A percentile compares a stretch with the other conserved stretches of the same genome.
Evolutionary conservation across 2,329 filamentous ascomycete genomes (phyloP).

Genomic region (Fusarium sp.): DNA sequence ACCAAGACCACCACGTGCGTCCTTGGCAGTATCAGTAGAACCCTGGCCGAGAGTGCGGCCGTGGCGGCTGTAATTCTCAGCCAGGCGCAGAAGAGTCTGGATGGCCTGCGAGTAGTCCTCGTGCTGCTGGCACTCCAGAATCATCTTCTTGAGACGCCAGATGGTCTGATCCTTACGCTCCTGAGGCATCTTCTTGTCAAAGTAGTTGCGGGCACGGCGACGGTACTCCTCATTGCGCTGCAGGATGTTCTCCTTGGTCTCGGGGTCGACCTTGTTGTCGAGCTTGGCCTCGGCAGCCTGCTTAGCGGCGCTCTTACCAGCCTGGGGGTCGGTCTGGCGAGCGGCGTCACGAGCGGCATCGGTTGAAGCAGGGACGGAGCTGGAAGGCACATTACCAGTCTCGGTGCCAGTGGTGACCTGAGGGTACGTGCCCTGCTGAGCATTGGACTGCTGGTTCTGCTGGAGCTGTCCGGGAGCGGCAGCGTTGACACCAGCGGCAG

Average conservation of each 20-base stretch:
- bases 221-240: slow-evolving; percentile 58
- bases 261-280: slow-evolving; percentile 73
- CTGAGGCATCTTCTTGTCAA: slow-evolving; percentile 87
- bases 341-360: slow-evolving; percentile 25
- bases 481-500: slow-evolving; percentile 67
- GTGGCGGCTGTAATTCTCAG: slow-evolving; percentile 86
- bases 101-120: slow-evolving; percentile 94
- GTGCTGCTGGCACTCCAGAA: slow-evolving; percentile 95
- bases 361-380: background rate
- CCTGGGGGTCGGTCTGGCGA: slow-evolving; percentile 57
- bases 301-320: slow-evolving; percentile 49
- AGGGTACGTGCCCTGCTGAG: slow-evolving; percentile 43
- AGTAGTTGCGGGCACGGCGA: slow-evolving; percentile 74
- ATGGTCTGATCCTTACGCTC: slow-evolving; percentile 93
- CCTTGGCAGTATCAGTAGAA: slow-evolving; percentile 76
- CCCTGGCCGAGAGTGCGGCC: slow-evolving; percentile 73
- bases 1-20: slow-evolving; percentile 75
- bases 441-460: slow-evolving; percentile 20
- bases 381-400: slow-evolving; percentile 7
- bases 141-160: slow-evolving; percentile 95
- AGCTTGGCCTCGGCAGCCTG: slow-evolving; percentile 67
- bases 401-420: slow-evolving; percentile 59
- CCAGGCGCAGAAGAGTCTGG: slow-evolving; percentile 83
- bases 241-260: slow-evolving; percentile 65
- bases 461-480: slow-evolving; percentile 57